Percentiles rank a stretch among this genome's conserved stretches.
Conservation (phyloP, 352 stramenopile species). For the Phytophthora agathidicida region DNA sequence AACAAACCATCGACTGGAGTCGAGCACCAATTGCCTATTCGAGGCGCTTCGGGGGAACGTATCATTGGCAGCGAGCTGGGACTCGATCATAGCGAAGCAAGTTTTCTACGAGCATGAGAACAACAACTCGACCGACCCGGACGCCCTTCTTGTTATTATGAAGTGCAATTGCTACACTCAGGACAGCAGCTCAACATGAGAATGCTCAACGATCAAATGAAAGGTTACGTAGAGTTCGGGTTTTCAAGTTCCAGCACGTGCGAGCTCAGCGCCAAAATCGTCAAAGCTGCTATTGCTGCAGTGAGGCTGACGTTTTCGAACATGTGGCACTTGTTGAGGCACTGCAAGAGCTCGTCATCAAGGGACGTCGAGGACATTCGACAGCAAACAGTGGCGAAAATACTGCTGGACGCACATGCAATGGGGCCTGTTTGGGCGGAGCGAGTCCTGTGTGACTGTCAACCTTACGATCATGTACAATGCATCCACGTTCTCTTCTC, state of each 20-base stretch:
- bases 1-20: conserved; percentile 4
- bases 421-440: conserved; percentile 27
- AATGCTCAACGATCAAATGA: conserved; percentile 68
- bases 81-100: conserved; percentile 74
- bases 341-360: conserved; percentile 53
- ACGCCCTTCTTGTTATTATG: conserved; percentile 55
- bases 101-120: conserved; percentile 71
- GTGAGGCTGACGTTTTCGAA: conserved; percentile 40
- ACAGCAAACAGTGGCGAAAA: conserved; percentile 56
- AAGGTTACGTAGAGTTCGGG: conserved; percentile 48
- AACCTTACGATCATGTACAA: conserved; percentile 43
- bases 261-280: conserved; percentile 36
- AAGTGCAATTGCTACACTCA: conserved; percentile 46
- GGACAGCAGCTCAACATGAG: conserved; percentile 23
- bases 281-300: conserved; percentile 30
- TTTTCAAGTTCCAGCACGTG: conserved; percentile 48
- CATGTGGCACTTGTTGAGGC: conserved; percentile 39
- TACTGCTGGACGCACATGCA: conserved; percentile 52
- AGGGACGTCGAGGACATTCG: conserved; percentile 63
- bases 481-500: conserved; percentile 59
- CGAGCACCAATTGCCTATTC: conserved; percentile 50
- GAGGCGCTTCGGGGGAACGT: conserved; percentile 59
- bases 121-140: conserved; percentile 33
- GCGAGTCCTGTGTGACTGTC: conserved; percentile 42
- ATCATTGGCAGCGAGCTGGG: conserved; percentile 63